Conservation (phyloP, 2,329 filamentous ascomycete species). For the Botrytis pseudocinerea region DNA sequence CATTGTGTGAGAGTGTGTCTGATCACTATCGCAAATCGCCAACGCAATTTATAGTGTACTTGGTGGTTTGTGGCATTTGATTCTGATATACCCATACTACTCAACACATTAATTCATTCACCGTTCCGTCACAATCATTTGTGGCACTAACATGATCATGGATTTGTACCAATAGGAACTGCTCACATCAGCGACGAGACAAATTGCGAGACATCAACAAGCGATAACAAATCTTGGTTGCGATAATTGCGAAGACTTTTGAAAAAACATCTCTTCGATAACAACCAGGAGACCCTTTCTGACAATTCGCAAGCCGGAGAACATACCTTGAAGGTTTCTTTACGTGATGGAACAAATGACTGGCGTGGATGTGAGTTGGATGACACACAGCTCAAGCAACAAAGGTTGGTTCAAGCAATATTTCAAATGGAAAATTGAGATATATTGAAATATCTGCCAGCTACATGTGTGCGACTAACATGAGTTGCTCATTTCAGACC, state of each 20-base stretch:
- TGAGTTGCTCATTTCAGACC: constrained; percentile 4
- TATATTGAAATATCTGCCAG: constrained; percentile 5
- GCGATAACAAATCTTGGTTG: constrained; percentile 15
- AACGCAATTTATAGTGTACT: not conserved
- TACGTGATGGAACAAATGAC: constrained; percentile 40
- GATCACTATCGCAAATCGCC: constrained; percentile 12
- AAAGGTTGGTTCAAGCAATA: constrained; percentile 37
- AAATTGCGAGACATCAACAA: constrained; percentile 11
- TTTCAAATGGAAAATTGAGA: constrained; percentile 35
- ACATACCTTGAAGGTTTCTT: not conserved
- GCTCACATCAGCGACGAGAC: constrained; percentile 23
- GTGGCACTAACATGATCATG: constrained; percentile 23
- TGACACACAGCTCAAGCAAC: constrained; percentile 36
- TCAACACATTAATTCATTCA: not conserved
- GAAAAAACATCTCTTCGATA: not conserved
- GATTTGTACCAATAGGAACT: constrained; percentile 17
- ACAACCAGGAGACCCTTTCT: not conserved
- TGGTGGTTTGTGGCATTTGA: not conserved
- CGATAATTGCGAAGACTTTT: constrained; percentile 5
- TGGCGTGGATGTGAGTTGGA: constrained; percentile 42
- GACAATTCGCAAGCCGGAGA: not conserved
- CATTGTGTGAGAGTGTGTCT: not conserved
- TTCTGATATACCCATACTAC: not conserved
- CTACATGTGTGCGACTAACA: constrained; percentile 2
- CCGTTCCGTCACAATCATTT: constrained; percentile 16